phyloP scores from a whole-genome alignment of 2,329 filamentous ascomycete species.

The Bisporella sp. region DNA sequence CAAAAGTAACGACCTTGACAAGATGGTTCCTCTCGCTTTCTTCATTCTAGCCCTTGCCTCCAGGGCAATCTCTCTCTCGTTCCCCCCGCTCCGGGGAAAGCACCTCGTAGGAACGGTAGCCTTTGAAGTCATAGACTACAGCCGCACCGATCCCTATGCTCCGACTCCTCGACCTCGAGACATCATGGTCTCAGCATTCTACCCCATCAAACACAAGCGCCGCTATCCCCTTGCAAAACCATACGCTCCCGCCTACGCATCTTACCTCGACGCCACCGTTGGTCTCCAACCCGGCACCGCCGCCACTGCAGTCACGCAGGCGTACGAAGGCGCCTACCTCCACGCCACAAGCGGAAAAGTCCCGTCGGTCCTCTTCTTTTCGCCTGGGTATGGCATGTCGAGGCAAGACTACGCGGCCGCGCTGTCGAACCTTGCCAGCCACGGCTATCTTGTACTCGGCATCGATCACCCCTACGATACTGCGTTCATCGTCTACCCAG shows the following conservation, averaged over 20 bases:
- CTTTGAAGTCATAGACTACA: no score
- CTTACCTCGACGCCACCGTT: background rate
- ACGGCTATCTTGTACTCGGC: conserved; percentile 26
- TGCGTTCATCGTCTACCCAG: conserved; percentile 25
- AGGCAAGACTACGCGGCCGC: conserved; percentile 23
- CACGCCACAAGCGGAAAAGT: conserved; percentile 11
- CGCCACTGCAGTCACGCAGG: conserved; percentile 3
- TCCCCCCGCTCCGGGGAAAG: no score
- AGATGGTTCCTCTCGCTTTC: no score
- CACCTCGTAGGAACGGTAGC: no score
- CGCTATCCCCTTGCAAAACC: conserved; percentile 5
- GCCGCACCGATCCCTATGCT: no score
- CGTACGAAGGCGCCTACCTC: conserved; percentile 7
- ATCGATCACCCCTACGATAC: conserved; percentile 29
- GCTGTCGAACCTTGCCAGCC: conserved; percentile 23
- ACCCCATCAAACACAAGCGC: conserved; percentile 4
- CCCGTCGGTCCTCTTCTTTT: conserved; percentile 21
- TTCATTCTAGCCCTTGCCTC: no score
- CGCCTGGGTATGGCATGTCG: conserved; percentile 21
- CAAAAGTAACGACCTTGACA: no score
- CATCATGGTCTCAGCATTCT: conserved; percentile 15
- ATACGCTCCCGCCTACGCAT: conserved; percentile 4
- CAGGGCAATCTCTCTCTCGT: no score
- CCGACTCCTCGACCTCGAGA: conserved; percentile 1
- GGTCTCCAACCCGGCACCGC: conserved; percentile 1